Evolutionary conservation across 495 filamentous ascomycete genomes (phyloP).

Genomic region (Neurospora pannonica): DNA sequence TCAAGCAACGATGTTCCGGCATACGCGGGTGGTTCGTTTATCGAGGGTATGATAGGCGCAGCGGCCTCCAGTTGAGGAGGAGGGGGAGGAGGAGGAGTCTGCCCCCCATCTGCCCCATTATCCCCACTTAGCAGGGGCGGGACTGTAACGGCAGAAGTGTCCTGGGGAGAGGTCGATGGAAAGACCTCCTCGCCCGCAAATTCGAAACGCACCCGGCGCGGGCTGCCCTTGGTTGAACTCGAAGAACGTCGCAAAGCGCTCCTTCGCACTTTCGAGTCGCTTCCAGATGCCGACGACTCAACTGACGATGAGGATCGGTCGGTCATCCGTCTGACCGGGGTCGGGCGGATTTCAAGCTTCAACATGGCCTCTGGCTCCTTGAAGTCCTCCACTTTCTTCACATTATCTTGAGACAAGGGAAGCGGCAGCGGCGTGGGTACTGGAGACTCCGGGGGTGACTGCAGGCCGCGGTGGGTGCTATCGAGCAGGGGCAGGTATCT

Average conservation of each 20-base stretch:
- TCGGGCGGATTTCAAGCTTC: constrained; percentile 5
- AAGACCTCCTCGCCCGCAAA: constrained; percentile 43
- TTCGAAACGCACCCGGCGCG: constrained; percentile 45
- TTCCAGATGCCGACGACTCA: constrained; percentile 26
- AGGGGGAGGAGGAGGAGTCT: neutral
- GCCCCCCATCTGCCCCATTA: constrained; percentile 8
- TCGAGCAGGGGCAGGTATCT: constrained; percentile 50
- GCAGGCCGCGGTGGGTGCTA: constrained; percentile 23
- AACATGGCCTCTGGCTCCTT: constrained; percentile 8
- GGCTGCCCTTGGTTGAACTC: constrained; percentile 36
- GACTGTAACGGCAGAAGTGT: constrained; percentile 2
- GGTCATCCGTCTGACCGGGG: constrained; percentile 17
- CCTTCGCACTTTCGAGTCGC: constrained; percentile 28
- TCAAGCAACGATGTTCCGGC: constrained; percentile 19
- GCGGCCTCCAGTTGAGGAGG: constrained; percentile 8
- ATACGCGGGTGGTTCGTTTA: constrained; percentile 17
- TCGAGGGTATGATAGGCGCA: constrained; percentile 10
- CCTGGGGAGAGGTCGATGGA: constrained; percentile 37
- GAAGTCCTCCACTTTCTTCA: constrained; percentile 20
- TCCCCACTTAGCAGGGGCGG: neutral
- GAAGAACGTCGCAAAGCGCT: constrained; percentile 44
- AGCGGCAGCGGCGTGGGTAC: constrained; percentile 7
- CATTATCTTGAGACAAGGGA: constrained; percentile 10
- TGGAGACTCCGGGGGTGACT: constrained; percentile 16
- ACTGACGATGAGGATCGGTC: constrained; percentile 32